Percentiles rank a stretch among this genome's conserved stretches.
These are phyloP conservation scores for Calonectria pauciramosa DNA, from an alignment of 2,329 filamentous ascomycete species.

Conservation along the genomic window DNA sequence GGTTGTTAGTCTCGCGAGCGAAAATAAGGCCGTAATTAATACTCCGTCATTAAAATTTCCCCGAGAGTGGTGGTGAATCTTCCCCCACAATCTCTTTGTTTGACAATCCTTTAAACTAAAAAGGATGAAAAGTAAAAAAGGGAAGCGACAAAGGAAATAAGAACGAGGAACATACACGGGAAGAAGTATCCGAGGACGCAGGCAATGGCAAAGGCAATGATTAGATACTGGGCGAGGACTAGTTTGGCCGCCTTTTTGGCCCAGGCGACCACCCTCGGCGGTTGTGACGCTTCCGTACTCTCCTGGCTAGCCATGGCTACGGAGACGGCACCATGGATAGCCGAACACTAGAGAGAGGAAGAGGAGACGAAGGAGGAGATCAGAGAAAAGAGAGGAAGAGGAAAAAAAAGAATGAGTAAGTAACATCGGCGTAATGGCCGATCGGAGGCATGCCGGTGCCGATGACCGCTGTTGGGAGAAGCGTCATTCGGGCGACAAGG, in stretches of 20 bases:
- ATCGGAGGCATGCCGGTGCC: conserved; percentile 9
- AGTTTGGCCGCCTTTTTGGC: conserved; percentile 47
- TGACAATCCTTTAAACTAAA: not conserved
- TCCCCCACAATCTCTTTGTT: not conserved
- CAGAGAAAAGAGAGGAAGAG: not conserved
- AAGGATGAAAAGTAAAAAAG: not conserved
- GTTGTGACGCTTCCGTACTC: conserved; percentile 15
- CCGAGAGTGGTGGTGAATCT: not conserved
- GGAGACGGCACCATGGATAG: not conserved
- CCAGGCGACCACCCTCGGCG: conserved; percentile 23
- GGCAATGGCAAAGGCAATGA: conserved; percentile 71
- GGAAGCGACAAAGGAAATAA: not conserved
- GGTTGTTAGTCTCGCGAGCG: conserved; percentile 19
- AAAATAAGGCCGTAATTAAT: not conserved
- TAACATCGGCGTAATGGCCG: conserved; percentile 2
- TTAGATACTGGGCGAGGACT: conserved; percentile 72
- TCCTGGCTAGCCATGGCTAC: conserved; percentile 35
- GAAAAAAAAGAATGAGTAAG: not conserved
- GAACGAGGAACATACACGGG: conserved; percentile 52
- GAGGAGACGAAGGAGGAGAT: not conserved
- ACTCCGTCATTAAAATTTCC: not conserved
- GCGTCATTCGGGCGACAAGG: conserved; percentile 19
- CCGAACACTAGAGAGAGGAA: not conserved
- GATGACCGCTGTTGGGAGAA: not conserved
- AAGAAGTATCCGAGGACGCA: conserved; percentile 62